Base-by-base conservation (phyloP, 2,329 filamentous ascomycete genomes). In the Xylariaceae sp. region DNA sequence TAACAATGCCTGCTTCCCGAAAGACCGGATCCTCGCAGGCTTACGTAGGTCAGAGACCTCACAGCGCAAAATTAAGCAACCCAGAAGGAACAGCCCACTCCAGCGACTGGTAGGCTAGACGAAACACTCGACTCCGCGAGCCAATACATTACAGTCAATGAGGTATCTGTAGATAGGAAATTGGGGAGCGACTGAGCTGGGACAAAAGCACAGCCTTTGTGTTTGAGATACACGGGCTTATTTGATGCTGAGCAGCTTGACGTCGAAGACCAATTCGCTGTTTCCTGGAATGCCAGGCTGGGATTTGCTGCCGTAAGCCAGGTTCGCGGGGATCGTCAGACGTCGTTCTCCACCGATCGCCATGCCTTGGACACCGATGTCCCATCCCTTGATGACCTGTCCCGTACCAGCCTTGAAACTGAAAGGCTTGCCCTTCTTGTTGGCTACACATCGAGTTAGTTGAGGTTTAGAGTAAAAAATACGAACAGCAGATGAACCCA, bases 361-460 rank as follows among this genome's bases (percentile, higher is more conserved):
- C 89, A 98, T 96, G 68, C 94, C 94, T 54, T 79, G 76, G 55
- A 98, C 74, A 69, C 93, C 93, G 52, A 97, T 80, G 65, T 98
- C 94, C 94, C 93, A 97, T 55, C 93, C 93, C 79, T 95, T 93
- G 75, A 98, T 98, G 60, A 98, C 94, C 68, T 97, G 88, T 48
- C 90, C 90, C 63, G 83, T 81, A 55, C 93, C 94, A 47, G 94
- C 82, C 76, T 91, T 95, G 81, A 97, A 97, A 54, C 78, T 79
- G 74, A 98, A 98, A 44, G 94, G 91, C 74, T 95, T 90, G 59
- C 93, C 93, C 75, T 94, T 96, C 79, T 97, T 98, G 79, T 98
- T 97, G 68, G 89, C 88, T 90, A 57, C 34, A 31, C 37, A 6
- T 34, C 8, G 16, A 28, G 38, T 51, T 22, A 52, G 45, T 32